Percentiles rank a stretch among this genome's conserved stretches.
Conservation (phyloP, 148 eudicot genomes). For the Vaccinium darrowii region DNA sequence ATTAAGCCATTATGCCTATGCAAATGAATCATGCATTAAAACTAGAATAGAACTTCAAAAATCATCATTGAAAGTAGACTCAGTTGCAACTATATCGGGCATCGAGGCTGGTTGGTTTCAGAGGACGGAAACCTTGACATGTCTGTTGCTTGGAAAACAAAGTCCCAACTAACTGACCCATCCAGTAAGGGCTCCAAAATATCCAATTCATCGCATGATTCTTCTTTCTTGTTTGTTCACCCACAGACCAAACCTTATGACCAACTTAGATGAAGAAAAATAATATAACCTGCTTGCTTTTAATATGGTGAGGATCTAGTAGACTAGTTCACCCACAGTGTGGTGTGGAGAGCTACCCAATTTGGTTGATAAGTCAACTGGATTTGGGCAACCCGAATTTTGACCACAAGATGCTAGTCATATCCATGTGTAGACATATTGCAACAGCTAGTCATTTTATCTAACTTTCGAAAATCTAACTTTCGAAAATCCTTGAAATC, state of each 20-base stretch:
- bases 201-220: background rate
- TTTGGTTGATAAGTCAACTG: background rate
- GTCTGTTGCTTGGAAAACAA: background rate
- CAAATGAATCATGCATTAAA: background rate
- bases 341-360: background rate
- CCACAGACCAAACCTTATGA: background rate
- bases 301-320: background rate
- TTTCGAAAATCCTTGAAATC: background rate
- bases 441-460: background rate
- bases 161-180: background rate
- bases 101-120: background rate
- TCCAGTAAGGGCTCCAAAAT: background rate
- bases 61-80: background rate
- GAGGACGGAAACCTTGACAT: background rate
- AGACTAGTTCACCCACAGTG: background rate
- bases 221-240: background rate
- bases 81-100: background rate
- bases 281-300: background rate
- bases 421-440: conserved; percentile 1
- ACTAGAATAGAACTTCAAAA: background rate
- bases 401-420: background rate
- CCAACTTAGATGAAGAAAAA: background rate
- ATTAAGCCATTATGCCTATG: background rate
- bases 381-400: conserved; percentile 9
- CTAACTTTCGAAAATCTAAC: background rate